These are phyloP conservation scores for Aristolochia fimbriata DNA, from an alignment of 164 flowering plant genomes.

Conservation along the genomic window DNA sequence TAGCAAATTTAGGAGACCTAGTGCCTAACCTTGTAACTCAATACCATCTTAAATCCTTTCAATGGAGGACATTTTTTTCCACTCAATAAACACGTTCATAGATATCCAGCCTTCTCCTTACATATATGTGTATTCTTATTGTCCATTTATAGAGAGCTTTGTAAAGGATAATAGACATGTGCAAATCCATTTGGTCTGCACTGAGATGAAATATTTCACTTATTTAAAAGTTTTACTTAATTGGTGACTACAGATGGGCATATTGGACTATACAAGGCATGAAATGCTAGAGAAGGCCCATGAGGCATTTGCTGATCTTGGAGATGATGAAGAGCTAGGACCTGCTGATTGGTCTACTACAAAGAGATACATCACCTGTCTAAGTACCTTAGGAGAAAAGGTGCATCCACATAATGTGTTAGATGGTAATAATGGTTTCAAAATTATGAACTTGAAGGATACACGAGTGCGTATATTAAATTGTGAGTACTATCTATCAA, in stretches of 20 bases:
- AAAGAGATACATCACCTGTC: slow-evolving; percentile 60
- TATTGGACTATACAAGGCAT: slow-evolving; percentile 68
- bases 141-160: no score
- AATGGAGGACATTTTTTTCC: no score
- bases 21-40: no score
- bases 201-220: no score
- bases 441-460: slow-evolving; percentile 56
- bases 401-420: slow-evolving; percentile 49
- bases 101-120: no score
- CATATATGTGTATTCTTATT: no score
- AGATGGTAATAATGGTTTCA: slow-evolving; percentile 31
- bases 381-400: slow-evolving; percentile 39
- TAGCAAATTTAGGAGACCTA: no score
- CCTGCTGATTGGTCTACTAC: slow-evolving; percentile 95
- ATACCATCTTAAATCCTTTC: no score
- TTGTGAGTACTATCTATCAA: slow-evolving; percentile 31
- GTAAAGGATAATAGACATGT: no score
- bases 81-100: no score
- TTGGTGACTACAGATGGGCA: slow-evolving; percentile 55
- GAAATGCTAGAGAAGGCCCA: slow-evolving; percentile 87
- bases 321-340: slow-evolving; percentile 95
- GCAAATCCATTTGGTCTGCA: no score
- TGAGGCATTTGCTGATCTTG: slow-evolving; percentile 84
- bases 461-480: slow-evolving; percentile 70
- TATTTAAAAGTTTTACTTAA: no score